Evolutionary conservation across 177 flowering plant genomes (phyloP), one percentile per base, ranked within the genome.

Genomic region (Vitis hybrid): DNA sequence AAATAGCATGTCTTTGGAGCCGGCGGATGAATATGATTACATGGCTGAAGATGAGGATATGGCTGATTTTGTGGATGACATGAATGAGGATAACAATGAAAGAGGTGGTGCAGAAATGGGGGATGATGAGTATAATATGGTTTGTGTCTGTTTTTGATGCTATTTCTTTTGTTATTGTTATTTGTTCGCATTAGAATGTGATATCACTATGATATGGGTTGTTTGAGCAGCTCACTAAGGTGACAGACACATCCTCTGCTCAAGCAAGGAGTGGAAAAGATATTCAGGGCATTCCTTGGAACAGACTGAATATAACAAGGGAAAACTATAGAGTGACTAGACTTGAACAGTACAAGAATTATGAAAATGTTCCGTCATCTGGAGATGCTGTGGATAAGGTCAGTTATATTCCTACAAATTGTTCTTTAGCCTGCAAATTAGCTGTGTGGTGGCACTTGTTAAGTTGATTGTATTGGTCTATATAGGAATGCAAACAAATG

Each of bases 211-310:
- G 30, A 12, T 39, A 8, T 55, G 3, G 49, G 50, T 63, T 66
- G 34, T 68, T 62, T 66, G 64, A 18, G 60, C 76, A 84, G 88
- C 80, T 81, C 56, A 79, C 76, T 6, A 83, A 80, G 75, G 81
- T 76, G 59, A 81, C 85, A 1, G 89, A 85, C 77, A 86, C 87
- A 51, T 84, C 87, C 14, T 70, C 86, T 19, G 67, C 76, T 3
- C 80, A 80, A 74, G 89, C 89, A 13, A 75, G 87, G 68, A 79
- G 62, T 62, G 89, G 89, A 4, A 82, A 79, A 62, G 89, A 86
- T 70, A 74, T 86, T 57, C 89, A 86, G 65, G 88, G 88, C 7
- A 85, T 85, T 66, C 86, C 88, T 11, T 85, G 89, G 89, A 79
- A 74, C 19, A 80, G 78, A 57, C 67, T 86, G 74, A 86, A 80